Conservation (phyloP, 225 moss, liverwort and hornwort genomes). For the Bryoerythrophyllum caledonicum region DNA sequence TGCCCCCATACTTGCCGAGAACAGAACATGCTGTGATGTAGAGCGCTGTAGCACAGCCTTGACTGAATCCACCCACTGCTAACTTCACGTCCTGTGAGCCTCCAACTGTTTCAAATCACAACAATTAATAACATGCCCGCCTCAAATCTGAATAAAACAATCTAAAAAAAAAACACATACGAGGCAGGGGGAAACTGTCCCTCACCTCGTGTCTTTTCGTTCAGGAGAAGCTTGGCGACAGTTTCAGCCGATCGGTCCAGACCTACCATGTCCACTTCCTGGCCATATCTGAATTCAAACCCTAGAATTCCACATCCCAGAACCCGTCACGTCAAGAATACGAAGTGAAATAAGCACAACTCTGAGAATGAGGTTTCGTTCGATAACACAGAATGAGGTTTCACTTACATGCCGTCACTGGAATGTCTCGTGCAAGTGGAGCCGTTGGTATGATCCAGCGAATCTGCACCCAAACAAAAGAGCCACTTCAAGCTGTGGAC, state of each 20-base stretch:
- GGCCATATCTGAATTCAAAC: slow-evolving; percentile 62
- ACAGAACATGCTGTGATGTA: slow-evolving; percentile 51
- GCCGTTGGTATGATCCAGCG: slow-evolving; percentile 67
- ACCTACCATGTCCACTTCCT: slow-evolving; percentile 54
- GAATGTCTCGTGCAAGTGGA: slow-evolving; percentile 54
- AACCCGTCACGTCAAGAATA: neutral
- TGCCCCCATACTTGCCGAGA: slow-evolving; percentile 58
- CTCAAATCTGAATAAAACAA: neutral
- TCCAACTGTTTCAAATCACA: slow-evolving; percentile 27
- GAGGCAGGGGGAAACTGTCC: neutral
- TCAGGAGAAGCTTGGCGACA: slow-evolving; percentile 43
- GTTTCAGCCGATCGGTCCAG: slow-evolving; percentile 57
- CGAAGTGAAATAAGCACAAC: neutral
- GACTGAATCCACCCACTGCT: slow-evolving; percentile 60
- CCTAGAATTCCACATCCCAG: slow-evolving; percentile 37
- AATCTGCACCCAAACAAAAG: slow-evolving; percentile 44
- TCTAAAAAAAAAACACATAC: neutral
- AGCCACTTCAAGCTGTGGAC: slow-evolving; percentile 10
- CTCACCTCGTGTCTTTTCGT: slow-evolving; percentile 51
- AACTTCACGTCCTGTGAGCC: slow-evolving; percentile 43
- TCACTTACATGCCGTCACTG: slow-evolving; percentile 57
- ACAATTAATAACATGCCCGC: neutral
- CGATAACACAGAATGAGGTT: neutral
- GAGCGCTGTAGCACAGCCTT: slow-evolving; percentile 60
- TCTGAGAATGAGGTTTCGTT: neutral